phyloP scores from a whole-genome alignment of 331 rosid genomes.

The Erythrophleum ivorense region DNA sequence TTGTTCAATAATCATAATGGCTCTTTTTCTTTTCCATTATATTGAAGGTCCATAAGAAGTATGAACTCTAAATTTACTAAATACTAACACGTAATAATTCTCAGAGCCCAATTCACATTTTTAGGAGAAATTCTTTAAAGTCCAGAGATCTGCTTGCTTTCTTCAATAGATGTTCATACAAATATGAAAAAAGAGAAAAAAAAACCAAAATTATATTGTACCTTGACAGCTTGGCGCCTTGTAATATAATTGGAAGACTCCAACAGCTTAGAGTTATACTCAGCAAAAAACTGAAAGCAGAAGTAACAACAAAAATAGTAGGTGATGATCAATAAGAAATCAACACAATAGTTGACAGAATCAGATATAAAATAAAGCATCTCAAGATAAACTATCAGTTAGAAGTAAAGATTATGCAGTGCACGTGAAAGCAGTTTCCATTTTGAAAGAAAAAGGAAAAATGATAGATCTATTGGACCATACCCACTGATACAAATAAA shows the following conservation, averaged over 20 bases:
- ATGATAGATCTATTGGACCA: slow-evolving; percentile 1
- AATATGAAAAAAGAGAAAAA: neutral
- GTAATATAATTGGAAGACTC: slow-evolving; percentile 93
- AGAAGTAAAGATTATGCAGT: slow-evolving; percentile 1
- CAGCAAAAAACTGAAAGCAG: slow-evolving; percentile 75
- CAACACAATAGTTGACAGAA: neutral
- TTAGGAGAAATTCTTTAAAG: slow-evolving; percentile 22
- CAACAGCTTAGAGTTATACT: slow-evolving; percentile 82
- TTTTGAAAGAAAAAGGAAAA: slow-evolving; percentile 13
- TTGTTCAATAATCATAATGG: no score
- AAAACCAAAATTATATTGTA: slow-evolving; percentile 43
- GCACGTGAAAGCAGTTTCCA: neutral
- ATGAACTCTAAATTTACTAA: neutral
- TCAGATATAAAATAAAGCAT: slow-evolving; percentile 8
- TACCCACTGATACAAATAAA: neutral
- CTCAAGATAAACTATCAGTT: slow-evolving; percentile 3
- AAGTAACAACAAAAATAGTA: slow-evolving; percentile 10
- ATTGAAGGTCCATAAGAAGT: no score
- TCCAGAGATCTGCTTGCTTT: slow-evolving; percentile 24
- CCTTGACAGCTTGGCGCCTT: slow-evolving; percentile 95
- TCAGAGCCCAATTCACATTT: slow-evolving; percentile 11
- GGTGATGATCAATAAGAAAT: slow-evolving; percentile 24
- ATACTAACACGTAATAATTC: slow-evolving; percentile 9
- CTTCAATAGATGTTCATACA: slow-evolving; percentile 12
- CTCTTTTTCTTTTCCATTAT: no score